Evolutionary conservation across 225 moss, liverwort and hornwort genomes (phyloP), one percentile per base, ranked within the genome.

Genomic region (Sphagnum contortum): DNA sequence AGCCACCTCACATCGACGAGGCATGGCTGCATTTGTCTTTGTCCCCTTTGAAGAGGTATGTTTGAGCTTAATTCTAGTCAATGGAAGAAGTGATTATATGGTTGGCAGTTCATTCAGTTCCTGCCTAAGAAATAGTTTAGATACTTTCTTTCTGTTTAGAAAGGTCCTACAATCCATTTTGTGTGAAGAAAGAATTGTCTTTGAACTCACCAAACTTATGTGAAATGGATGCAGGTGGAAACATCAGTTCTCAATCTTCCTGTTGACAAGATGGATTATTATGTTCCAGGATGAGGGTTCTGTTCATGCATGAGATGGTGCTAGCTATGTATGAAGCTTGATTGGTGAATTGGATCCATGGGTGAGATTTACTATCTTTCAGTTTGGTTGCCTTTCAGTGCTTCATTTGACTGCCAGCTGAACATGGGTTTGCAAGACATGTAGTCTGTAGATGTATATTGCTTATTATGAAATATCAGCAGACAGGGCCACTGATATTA

Each of bases 191-290:
- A 8, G 4, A 5, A 63, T 3, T 4, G 12, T 8, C n/a, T 5
- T 50, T 48, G 49, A 49, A 5, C 12, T 44, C 6, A 9, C 44
- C 7, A 55, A 55, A 55, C 7, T 55, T 11, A 6, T 55, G 54
- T 55, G 11, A 6, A 6, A 7, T 13, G 12, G 44, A 58, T 81
- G 73, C 73, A 98, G 98, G 93, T 93, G 67, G 98, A 98, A 45
- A 86, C 98, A 29, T 93, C 98, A 44, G 69, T 91, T 69, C 70
- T 98, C 5, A 98, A 98, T 73, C 83, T 93, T 29, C 84, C 98
- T 3, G 93, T 98, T 53, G 98, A 98, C 4, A 91, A 89, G 72
- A 93, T 98, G 98, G 98, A 98, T 70, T 93, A 70, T 54, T 98
- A 79, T 70, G 86, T 93, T 68, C 87, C 98, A 65, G 98, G 98